Base-by-base conservation (phyloP, 345 rosid species). In the Populus deltoides region DNA sequence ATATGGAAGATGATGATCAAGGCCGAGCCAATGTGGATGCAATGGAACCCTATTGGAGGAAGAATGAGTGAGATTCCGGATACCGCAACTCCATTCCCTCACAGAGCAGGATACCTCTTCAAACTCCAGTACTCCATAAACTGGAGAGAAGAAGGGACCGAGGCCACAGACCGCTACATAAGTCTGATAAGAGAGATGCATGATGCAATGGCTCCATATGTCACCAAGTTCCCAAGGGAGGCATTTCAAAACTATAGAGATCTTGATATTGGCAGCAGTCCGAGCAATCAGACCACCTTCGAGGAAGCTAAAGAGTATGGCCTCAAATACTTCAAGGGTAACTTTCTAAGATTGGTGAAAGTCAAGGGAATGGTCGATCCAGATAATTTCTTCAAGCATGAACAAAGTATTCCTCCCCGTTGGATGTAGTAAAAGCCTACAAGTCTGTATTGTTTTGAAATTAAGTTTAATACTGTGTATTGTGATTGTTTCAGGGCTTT, bases 11-110 rank as follows among this genome's bases (percentile, higher is more conserved):
- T 45, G 63, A 59, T 78, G 31, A 16, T 78, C 16, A 71, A 78
- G 12, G 55, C 49, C 1, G 75, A 33, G 6, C 11, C 4, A 18
- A 24, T 59, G 51, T 43, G 16, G 31, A 78, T 63, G 75, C 75
- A 70, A 47, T 71, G 61, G 70, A 78, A 78, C 31, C 75, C 80
- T 9, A 71, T 71, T 49, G 80, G 80, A 20, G 80, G 80, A 47
- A 63, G 70, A 65, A 78, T 78, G 75, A 53, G 38, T 6, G 80
- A 71, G 62, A 63, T 78, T 8, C 10, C 75, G 1, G 70, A 20
- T 7, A 71, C 43, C 70, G 63, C 47, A 51, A 71, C 71, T 12
- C 70, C 80, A 15, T 71, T 59, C 70, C 75, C 80, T 24, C 80
- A 78, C 70, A 43, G 80, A 39, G 61, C 75, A 0, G 80, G 80